Percentiles rank a stretch among this genome's conserved stretches.
phyloP scores from a whole-genome alignment of 306 rosid genomes.

The Lathyrus tuberosus region DNA sequence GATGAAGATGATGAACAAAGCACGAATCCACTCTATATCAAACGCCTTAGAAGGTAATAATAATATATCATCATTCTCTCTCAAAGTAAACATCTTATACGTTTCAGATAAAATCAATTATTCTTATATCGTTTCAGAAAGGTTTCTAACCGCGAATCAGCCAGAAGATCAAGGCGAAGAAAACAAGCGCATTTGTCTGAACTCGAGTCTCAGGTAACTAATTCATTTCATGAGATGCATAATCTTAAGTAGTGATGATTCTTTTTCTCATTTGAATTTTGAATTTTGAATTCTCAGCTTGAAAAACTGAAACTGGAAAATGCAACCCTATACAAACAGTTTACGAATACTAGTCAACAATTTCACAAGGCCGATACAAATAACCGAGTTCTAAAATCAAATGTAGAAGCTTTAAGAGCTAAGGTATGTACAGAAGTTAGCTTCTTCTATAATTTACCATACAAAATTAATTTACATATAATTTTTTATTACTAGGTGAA shows the following conservation, averaged over 20 bases:
- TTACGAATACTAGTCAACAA: slow-evolving; percentile 65
- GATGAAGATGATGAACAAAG: slow-evolving; percentile 81
- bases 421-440: slow-evolving; percentile 50
- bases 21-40: slow-evolving; percentile 53
- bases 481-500: slow-evolving; percentile 62
- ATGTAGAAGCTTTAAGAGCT: slow-evolving; percentile 93
- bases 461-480: neutral
- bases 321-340: slow-evolving; percentile 60
- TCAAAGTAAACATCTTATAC: too few species aligned
- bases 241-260: neutral
- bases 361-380: slow-evolving; percentile 72
- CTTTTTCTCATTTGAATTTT: slow-evolving; percentile 15
- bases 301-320: slow-evolving; percentile 69
- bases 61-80: too few species aligned
- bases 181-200: slow-evolving; percentile 73
- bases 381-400: slow-evolving; percentile 79
- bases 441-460: neutral
- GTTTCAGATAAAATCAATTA: neutral
- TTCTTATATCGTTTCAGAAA: slow-evolving; percentile 52
- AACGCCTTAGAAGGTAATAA: slow-evolving; percentile 71
- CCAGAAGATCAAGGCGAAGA: slow-evolving; percentile 83
- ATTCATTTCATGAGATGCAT: neutral
- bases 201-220: slow-evolving; percentile 76
- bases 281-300: slow-evolving; percentile 50
- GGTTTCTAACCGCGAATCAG: slow-evolving; percentile 81